Base-by-base conservation (phyloP, 805 yeast species). In the Pichia insulana region DNA sequence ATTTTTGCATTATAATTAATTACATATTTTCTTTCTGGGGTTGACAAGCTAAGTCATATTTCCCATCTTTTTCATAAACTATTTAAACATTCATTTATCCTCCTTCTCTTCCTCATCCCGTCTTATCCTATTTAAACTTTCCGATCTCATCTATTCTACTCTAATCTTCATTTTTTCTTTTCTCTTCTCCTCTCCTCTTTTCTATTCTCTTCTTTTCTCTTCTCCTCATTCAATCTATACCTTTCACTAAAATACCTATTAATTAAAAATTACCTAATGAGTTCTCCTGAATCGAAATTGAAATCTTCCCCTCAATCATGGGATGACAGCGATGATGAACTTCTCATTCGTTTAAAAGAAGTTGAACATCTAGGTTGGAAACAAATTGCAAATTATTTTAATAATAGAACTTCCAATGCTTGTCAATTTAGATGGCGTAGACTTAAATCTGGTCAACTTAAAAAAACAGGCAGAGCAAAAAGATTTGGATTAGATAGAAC, bases 381-480 rank as follows among this genome's bases (percentile, higher is more conserved):
- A 61, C 94, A 86, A 49, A 85, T 86, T 35, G 79, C 94, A 2
- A 70, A 79, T 26, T 83, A 83, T 56, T 86, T 86, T 58, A 67
- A 73, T 30, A 80, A 82, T 56, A 68, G 95, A 56, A 86, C 95
- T 2, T 92, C 95, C 20, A 86, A 84, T 57, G 95, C 94, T 2
- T 84, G 95, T 54, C 95, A 84, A 62, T 84, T 84, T 57, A 73
- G 95, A 52, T 86, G 95, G 95, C 73, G 95, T 58, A 63, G 95
- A 48, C 62, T 79, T 30, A 74, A 43, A 19, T 36, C 43, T 26
- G 46, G 46, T 19, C 43, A 43, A 33, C 31, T 43, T 3, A 43
- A 43, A 15, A 43, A 39, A 33, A 17, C 32, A 3, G 20, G 37
- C 8, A 41, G 36, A n/a, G 22, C 17, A 17, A 36, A 28, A 22